Evolutionary conservation across 1,139 yeast genomes (phyloP).

Genomic region (Candida anutae): DNA sequence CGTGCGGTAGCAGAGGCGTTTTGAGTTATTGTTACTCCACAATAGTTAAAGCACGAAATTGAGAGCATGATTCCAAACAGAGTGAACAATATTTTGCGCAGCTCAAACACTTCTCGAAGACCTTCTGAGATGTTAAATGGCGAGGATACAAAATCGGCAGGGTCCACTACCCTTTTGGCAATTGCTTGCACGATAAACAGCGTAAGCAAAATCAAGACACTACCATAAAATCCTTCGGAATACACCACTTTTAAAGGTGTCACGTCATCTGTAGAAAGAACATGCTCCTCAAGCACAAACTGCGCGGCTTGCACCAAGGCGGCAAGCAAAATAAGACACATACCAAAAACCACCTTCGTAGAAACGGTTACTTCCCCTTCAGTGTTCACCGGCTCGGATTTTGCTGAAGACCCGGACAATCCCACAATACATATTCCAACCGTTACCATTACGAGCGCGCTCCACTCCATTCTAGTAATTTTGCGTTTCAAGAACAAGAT

Average conservation of each 20-base stretch:
- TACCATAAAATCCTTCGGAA: constrained; percentile 68
- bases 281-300: constrained; percentile 71
- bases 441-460: constrained; percentile 51
- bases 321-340: constrained; percentile 50
- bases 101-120: constrained; percentile 40
- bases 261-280: constrained; percentile 45
- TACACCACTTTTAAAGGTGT: constrained; percentile 65
- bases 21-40: constrained; percentile 66
- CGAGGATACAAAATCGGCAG: constrained; percentile 29
- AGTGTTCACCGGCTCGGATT: constrained; percentile 7
- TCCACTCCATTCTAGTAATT: constrained; percentile 62
- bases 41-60: constrained; percentile 65
- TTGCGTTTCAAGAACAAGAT: constrained; percentile 52
- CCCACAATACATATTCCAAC: constrained; percentile 71
- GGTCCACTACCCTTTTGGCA: constrained; percentile 25
- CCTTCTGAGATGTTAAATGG: constrained; percentile 54
- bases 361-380: constrained; percentile 5
- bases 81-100: constrained; percentile 36
- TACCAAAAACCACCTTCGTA: constrained; percentile 42
- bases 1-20: constrained; percentile 68
- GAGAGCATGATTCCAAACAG: constrained; percentile 64
- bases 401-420: constrained; percentile 54
- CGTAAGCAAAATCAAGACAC: constrained; percentile 32
- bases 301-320: constrained; percentile 67
- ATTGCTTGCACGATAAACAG: constrained; percentile 39